phyloP scores from a whole-genome alignment of 1,284 basidiomycete species.

The Apiotrichum mycotoxinovorans region DNA sequence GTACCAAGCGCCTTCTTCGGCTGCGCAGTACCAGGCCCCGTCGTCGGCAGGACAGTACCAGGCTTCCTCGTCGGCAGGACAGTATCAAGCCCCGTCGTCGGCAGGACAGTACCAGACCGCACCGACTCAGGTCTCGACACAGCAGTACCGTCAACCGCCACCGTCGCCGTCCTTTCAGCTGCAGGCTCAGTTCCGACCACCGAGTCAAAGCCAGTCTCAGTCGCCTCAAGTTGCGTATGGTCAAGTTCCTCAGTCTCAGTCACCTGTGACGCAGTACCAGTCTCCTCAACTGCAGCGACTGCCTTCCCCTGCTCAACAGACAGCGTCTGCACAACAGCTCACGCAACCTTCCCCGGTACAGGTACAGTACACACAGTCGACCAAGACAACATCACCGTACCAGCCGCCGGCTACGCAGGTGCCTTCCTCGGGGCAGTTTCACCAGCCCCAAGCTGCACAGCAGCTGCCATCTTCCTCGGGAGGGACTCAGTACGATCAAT shows the following conservation, averaged over 20 bases:
- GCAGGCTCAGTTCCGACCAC: neutral
- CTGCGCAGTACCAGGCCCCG: neutral
- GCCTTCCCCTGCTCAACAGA: neutral
- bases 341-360: neutral
- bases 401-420: neutral
- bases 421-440: neutral
- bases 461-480: neutral
- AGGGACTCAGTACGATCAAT: neutral
- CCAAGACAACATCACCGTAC: neutral
- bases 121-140: neutral
- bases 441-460: neutral
- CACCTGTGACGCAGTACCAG: neutral
- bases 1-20: too few relatives aligned
- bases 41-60: neutral
- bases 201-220: conserved; percentile 1
- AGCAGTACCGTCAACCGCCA: neutral
- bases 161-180: neutral
- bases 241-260: neutral
- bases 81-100: neutral
- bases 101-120: neutral
- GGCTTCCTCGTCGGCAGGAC: too few relatives aligned
- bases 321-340: too few relatives aligned
- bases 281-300: neutral
- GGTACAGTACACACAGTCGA: neutral
- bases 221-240: conserved; percentile 3